Conservation (phyloP, 495 filamentous ascomycete species). For the Immersiella caudata region DNA sequence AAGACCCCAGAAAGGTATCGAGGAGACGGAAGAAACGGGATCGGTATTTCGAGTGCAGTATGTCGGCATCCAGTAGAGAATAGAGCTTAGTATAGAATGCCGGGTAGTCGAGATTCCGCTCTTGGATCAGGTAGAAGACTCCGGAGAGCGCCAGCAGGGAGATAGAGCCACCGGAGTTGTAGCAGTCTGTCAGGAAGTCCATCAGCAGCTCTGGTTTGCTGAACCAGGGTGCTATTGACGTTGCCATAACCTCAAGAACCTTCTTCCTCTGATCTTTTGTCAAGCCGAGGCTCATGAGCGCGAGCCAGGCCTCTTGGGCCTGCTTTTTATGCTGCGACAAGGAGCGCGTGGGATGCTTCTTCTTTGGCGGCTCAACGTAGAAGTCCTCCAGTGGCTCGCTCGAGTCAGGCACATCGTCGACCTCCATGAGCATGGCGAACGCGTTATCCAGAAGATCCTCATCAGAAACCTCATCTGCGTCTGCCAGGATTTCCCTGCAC, state of each 20-base stretch:
- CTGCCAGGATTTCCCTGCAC: constrained; percentile 42
- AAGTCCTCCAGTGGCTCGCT: constrained; percentile 68
- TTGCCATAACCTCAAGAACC: constrained; percentile 71
- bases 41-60: constrained; percentile 91
- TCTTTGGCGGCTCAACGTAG: constrained; percentile 56
- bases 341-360: constrained; percentile 56
- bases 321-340: constrained; percentile 66
- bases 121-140: constrained; percentile 91
- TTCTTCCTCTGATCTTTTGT: constrained; percentile 75
- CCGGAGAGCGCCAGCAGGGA: constrained; percentile 89
- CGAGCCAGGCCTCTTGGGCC: constrained; percentile 83
- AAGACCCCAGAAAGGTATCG: constrained; percentile 88
- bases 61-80: constrained; percentile 78
- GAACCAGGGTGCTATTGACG: constrained; percentile 85
- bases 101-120: constrained; percentile 94
- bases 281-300: constrained; percentile 69
- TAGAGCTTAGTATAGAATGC: constrained; percentile 94
- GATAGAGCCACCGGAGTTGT: constrained; percentile 79
- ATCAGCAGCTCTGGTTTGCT: constrained; percentile 83
- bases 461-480: constrained; percentile 42
- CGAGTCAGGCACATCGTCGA: constrained; percentile 64
- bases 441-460: constrained; percentile 53
- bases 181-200: constrained; percentile 95
- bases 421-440: constrained; percentile 65
- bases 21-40: constrained; percentile 91